Conservation (phyloP, 2,329 filamentous ascomycete genomes). For the Ustulina deusta region DNA sequence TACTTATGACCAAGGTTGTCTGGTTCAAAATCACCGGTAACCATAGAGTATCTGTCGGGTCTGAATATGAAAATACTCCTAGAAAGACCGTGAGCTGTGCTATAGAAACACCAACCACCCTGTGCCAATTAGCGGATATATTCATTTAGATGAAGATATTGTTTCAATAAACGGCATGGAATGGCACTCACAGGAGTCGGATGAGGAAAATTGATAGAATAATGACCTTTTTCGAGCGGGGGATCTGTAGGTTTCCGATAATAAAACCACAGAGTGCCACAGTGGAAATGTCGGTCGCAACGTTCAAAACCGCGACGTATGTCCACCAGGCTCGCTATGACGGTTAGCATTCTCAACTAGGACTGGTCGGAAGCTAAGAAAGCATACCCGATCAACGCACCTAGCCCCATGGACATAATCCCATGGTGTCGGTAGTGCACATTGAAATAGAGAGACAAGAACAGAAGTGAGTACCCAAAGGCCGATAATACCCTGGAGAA, state of each 20-base stretch:
- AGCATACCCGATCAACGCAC: conserved; percentile 39
- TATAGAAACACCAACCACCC: conserved; percentile 21
- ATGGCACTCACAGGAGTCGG: conserved; percentile 30
- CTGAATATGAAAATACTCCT: conserved; percentile 7
- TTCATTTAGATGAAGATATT: not conserved
- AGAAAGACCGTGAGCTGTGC: conserved; percentile 24
- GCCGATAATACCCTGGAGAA: conserved; percentile 17
- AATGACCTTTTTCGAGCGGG: conserved; percentile 6
- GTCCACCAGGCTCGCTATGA: conserved; percentile 33
- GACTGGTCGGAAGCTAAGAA: too few species aligned
- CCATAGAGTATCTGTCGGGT: conserved; percentile 12
- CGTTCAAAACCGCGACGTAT: conserved; percentile 27
- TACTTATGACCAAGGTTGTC: conserved; percentile 18
- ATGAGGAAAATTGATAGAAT: conserved; percentile 27
- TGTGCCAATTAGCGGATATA: not conserved
- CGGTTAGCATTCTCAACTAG: conserved; percentile 7
- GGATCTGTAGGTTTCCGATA: conserved; percentile 23
- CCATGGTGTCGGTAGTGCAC: conserved; percentile 40
- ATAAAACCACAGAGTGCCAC: conserved; percentile 29
- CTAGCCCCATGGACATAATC: conserved; percentile 29
- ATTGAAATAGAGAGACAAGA: conserved; percentile 38
- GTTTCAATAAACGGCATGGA: not conserved
- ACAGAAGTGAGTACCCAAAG: conserved; percentile 35
- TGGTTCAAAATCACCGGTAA: conserved; percentile 28
- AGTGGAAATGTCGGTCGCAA: conserved; percentile 24